Conservation (phyloP, 129 eudicot species). For the Oenanthe sinensis region DNA sequence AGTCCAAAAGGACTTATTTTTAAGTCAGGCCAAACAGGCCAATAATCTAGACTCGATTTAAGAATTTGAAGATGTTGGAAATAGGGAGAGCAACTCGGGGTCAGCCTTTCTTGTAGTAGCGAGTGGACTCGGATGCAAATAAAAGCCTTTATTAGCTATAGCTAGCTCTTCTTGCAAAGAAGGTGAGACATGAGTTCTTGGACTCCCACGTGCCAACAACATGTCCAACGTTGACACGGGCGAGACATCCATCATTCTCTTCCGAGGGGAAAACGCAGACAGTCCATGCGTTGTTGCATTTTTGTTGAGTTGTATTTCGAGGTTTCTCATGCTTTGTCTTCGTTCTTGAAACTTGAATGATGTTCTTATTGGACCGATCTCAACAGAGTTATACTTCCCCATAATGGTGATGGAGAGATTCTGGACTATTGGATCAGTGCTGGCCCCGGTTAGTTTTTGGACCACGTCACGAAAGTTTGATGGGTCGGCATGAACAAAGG, state of each 20-base stretch:
- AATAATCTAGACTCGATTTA: background rate
- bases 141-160: conserved; percentile 71
- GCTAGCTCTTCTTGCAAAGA: conserved; percentile 46
- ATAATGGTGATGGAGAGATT: conserved; percentile 17
- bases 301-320: conserved; percentile 45
- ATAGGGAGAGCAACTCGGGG: conserved; percentile 55
- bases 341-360: conserved; percentile 66
- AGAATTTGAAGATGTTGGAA: conserved; percentile 26
- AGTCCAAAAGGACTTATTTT: too few species aligned
- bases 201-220: conserved; percentile 40
- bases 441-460: conserved; percentile 48
- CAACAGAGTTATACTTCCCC: conserved; percentile 6
- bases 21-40: too few species aligned
- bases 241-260: conserved; percentile 30
- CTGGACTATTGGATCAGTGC: conserved; percentile 1
- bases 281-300: background rate
- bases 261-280: background rate
- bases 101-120: conserved; percentile 46
- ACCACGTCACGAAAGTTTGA: conserved; percentile 54
- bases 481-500: conserved; percentile 57
- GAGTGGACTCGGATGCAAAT: conserved; percentile 55
- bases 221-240: conserved; percentile 70
- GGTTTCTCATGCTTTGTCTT: conserved; percentile 39
- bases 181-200: conserved; percentile 18
- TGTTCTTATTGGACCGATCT: conserved; percentile 26